These are phyloP conservation scores for Stagonosporopsis chrysanthemi DNA, from an alignment of 2,329 filamentous ascomycete species.

Conservation along the genomic window DNA sequence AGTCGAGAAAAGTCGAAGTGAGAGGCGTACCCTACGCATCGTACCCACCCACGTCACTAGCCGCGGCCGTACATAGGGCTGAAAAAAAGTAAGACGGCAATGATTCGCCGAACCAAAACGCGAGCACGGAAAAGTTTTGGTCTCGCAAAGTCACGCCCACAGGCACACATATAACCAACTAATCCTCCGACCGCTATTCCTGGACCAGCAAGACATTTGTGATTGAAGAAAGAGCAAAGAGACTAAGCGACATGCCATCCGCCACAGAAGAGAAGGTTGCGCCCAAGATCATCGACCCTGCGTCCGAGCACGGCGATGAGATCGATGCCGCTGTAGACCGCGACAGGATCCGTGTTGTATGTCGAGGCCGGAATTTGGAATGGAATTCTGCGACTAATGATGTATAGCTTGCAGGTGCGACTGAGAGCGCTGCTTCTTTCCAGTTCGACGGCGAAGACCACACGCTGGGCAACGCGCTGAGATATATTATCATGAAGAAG, in stretches of 20 bases:
- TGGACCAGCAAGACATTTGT: not conserved
- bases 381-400: not conserved
- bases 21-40: slow-evolving; percentile 25
- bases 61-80: slow-evolving; percentile 43
- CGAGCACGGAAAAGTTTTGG: slow-evolving; percentile 36
- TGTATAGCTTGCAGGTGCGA: slow-evolving; percentile 80
- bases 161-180: slow-evolving; percentile 5
- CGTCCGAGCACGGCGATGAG: slow-evolving; percentile 36
- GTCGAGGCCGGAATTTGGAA: slow-evolving; percentile 15
- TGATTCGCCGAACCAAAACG: slow-evolving; percentile 31
- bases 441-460: slow-evolving; percentile 94
- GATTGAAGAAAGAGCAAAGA: slow-evolving; percentile 15
- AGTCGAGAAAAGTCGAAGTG: slow-evolving; percentile 29
- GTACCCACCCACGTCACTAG: slow-evolving; percentile 31
- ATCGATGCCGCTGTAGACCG: slow-evolving; percentile 48
- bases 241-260: slow-evolving; percentile 28
- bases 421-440: slow-evolving; percentile 88
- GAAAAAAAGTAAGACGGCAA: slow-evolving; percentile 35
- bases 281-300: slow-evolving; percentile 33
- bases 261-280: slow-evolving; percentile 30
- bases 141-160: slow-evolving; percentile 30
- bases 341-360: slow-evolving; percentile 56
- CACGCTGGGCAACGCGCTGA: slow-evolving; percentile 90
- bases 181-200: not conserved
- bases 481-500: slow-evolving; percentile 99